Evolutionary conservation across 305 asterid genomes (phyloP).

Genomic region (Galium porrigens): DNA sequence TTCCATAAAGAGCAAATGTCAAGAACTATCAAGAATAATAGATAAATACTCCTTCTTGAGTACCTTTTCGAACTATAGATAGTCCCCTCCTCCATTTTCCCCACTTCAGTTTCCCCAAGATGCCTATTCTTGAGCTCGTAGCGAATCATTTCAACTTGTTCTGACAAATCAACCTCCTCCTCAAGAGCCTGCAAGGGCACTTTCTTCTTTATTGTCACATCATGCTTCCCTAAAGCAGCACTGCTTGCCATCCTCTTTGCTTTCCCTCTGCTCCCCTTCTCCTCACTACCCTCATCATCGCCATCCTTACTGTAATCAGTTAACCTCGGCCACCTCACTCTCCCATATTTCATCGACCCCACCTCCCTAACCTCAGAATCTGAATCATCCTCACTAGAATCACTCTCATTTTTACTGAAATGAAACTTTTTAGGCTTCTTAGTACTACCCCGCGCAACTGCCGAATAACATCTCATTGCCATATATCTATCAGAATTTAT

Average conservation of each 20-base stretch:
- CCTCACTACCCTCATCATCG: slow-evolving; percentile 18
- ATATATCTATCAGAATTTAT: slow-evolving; percentile 18
- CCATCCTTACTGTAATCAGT: slow-evolving; percentile 32
- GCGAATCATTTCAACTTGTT: slow-evolving; percentile 46
- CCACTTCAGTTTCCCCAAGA: slow-evolving; percentile 25
- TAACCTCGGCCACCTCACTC: slow-evolving; percentile 43
- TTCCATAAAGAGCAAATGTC: background rate
- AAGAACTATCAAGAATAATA: background rate
- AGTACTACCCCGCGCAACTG: slow-evolving; percentile 17
- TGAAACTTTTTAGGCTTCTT: slow-evolving; percentile 18
- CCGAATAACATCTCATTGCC: slow-evolving; percentile 31
- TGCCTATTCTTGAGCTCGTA: slow-evolving; percentile 41
- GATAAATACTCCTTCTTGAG: slow-evolving; percentile 9
- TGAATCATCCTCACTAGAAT: slow-evolving; percentile 20
- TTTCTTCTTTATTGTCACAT: slow-evolving; percentile 39
- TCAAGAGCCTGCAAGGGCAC: slow-evolving; percentile 50
- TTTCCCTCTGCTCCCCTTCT: slow-evolving; percentile 16
- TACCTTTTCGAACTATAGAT: slow-evolving; percentile 59
- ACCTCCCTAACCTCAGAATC: slow-evolving; percentile 19
- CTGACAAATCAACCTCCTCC: slow-evolving; percentile 51
- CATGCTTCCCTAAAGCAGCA: slow-evolving; percentile 69
- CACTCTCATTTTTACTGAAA: slow-evolving; percentile 28
- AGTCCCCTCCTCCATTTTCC: slow-evolving; percentile 34
- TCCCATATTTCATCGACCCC: slow-evolving; percentile 16
- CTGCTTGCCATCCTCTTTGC: slow-evolving; percentile 29